phyloP scores from a whole-genome alignment of 2,329 filamentous ascomycete genomes.

The Fusarium sp. region DNA sequence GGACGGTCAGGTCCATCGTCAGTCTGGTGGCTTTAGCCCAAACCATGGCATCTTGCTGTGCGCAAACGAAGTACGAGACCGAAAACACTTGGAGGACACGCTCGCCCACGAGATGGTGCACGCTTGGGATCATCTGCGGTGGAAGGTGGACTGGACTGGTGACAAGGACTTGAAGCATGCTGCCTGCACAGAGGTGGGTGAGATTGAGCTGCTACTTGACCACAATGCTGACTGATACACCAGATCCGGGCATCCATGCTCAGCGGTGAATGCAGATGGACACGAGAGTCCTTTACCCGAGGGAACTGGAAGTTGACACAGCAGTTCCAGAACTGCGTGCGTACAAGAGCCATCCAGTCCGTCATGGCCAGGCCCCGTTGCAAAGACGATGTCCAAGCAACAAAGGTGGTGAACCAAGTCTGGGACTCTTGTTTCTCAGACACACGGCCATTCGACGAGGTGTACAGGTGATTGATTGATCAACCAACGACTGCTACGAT shows the following conservation, averaged over 20 bases:
- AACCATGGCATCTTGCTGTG: conserved; percentile 91
- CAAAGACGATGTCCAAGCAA: conserved; percentile 87
- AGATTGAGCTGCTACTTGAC: background rate
- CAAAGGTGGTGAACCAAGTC: conserved; percentile 93
- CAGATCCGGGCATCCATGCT: conserved; percentile 93
- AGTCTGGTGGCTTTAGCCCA: conserved; percentile 86
- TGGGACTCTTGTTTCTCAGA: conserved; percentile 98
- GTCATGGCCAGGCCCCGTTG: conserved; percentile 83
- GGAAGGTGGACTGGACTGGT: conserved; percentile 85
- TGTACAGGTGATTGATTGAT: conserved; percentile 76
- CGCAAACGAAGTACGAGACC: conserved; percentile 87
- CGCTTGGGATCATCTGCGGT: conserved; percentile 92
- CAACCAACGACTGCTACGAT: background rate
- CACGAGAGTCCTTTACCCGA: conserved; percentile 84
- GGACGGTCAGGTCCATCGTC: conserved; percentile 71
- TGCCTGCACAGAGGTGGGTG: conserved; percentile 87
- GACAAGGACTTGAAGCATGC: conserved; percentile 84
- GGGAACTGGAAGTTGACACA: conserved; percentile 90
- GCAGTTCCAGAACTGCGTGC: conserved; percentile 94
- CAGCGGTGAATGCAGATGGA: conserved; percentile 93
- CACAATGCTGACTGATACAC: background rate
- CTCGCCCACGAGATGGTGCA: conserved; percentile 98
- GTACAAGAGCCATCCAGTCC: conserved; percentile 82
- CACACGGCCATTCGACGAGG: conserved; percentile 95
- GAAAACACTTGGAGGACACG: conserved; percentile 90